phyloP scores from a whole-genome alignment of 768 basidiomycete genomes.

The Macrolepiota dolichaula region DNA sequence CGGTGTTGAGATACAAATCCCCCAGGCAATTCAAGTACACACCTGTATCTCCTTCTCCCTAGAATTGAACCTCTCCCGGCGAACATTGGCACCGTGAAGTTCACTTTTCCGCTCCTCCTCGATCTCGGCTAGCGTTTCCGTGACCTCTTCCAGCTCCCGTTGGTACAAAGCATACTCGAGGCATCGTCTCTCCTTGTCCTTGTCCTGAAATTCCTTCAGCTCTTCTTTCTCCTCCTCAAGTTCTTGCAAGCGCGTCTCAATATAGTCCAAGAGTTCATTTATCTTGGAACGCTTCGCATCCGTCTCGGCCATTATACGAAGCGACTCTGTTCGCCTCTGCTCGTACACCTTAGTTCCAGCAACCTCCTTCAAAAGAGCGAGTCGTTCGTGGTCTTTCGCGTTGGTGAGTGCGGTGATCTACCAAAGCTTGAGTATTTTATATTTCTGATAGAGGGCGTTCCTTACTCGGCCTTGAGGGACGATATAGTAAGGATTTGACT shows the following conservation, averaged over 20 bases:
- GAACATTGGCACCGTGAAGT: slow-evolving; percentile 78
- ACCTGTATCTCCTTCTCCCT: slow-evolving; percentile 87
- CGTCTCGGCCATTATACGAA: slow-evolving; percentile 97
- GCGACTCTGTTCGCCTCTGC: slow-evolving; percentile 84
- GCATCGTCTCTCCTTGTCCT: slow-evolving; percentile 91
- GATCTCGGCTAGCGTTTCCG: slow-evolving; percentile 80
- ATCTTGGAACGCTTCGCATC: slow-evolving; percentile 92
- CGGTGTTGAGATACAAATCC: not conserved
- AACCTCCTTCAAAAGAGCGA: slow-evolving; percentile 95
- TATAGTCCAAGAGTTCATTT: slow-evolving; percentile 82
- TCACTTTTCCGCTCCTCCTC: slow-evolving; percentile 80
- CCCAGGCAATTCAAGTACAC: slow-evolving; percentile 16
- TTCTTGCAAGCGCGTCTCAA: slow-evolving; percentile 85
- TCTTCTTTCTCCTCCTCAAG: slow-evolving; percentile 99
- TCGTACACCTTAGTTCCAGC: slow-evolving; percentile 99
- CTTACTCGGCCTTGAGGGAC: slow-evolving; percentile 95
- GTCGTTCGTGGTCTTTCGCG: slow-evolving; percentile 91
- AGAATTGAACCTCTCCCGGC: slow-evolving; percentile 77
- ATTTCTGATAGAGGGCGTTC: slow-evolving; percentile 11
- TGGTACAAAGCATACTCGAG: slow-evolving; percentile 94
- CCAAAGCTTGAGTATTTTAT: slow-evolving; percentile 7
- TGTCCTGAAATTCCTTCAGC: slow-evolving; percentile 92
- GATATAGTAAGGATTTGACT: slow-evolving; percentile 98
- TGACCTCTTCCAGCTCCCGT: slow-evolving; percentile 86
- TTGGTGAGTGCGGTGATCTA: slow-evolving; percentile 97